A percentile compares a stretch with the other conserved stretches of the same genome.
phyloP scores from a whole-genome alignment of 2,329 filamentous ascomycete genomes.

The Ophiostoma sp. region DNA sequence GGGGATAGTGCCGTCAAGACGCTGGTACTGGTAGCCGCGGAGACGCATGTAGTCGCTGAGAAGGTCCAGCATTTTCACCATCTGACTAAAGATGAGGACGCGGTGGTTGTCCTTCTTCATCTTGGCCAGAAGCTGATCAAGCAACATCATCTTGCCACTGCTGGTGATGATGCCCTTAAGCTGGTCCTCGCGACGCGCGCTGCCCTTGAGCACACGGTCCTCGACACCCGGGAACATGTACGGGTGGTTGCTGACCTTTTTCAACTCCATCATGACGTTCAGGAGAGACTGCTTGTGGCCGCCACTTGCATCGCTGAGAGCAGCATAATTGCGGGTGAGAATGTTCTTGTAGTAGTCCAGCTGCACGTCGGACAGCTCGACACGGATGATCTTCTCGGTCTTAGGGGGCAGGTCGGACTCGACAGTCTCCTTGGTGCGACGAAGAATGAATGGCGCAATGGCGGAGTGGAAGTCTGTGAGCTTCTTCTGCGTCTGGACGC shows the following conservation, averaged over 20 bases:
- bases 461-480: constrained; percentile 77
- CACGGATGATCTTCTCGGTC: constrained; percentile 97
- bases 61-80: constrained; percentile 98
- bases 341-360: constrained; percentile 99
- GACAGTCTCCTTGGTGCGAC: constrained; percentile 94
- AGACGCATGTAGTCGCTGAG: constrained; percentile 88
- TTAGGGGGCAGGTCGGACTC: constrained; percentile 95
- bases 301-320: constrained; percentile 80
- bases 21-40: constrained; percentile 90
- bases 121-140: constrained; percentile 92
- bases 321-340: constrained; percentile 90
- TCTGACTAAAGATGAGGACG: constrained; percentile 97
- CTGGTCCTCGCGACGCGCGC: constrained; percentile 77
- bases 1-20: constrained; percentile 90
- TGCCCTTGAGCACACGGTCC: constrained; percentile 77
- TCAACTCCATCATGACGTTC: constrained; percentile 99
- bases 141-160: constrained; percentile 99
- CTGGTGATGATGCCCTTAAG: constrained; percentile 91
- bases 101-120: constrained; percentile 89
- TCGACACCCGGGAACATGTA: constrained; percentile 97
- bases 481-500: constrained; percentile 78
- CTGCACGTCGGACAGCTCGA: constrained; percentile 93
- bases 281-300: constrained; percentile 92
- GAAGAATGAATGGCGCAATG: constrained; percentile 90
- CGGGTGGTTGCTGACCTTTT: constrained; percentile 97